Conservation (phyloP, 495 filamentous ascomycete species). For the Lasiosphaeria ovina region DNA sequence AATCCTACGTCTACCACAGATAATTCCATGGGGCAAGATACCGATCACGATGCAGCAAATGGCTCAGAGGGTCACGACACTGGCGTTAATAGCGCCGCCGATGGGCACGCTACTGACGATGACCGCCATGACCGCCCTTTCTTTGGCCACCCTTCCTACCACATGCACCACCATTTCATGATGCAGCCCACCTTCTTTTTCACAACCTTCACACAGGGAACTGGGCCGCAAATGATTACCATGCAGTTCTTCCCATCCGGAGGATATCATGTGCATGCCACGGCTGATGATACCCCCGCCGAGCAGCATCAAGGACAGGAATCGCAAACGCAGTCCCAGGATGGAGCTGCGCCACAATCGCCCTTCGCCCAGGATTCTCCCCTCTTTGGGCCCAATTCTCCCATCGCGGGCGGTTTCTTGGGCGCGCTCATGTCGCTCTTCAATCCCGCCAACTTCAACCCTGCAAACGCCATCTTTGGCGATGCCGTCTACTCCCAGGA, state of each 20-base stretch:
- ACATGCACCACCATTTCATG: not conserved
- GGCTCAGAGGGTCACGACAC: not conserved
- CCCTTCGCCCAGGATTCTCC: not conserved
- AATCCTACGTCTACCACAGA: too few species aligned
- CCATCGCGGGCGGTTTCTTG: not conserved
- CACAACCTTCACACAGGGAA: too few species aligned
- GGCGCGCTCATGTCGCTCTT: constrained; percentile 48
- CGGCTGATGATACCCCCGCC: constrained; percentile 5
- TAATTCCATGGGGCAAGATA: too few species aligned
- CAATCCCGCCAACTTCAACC: constrained; percentile 29
- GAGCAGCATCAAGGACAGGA: constrained; percentile 7
- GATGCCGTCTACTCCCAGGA: constrained; percentile 88
- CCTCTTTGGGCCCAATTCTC: too few species aligned
- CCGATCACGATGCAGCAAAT: not conserved
- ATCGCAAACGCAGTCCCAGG: not conserved
- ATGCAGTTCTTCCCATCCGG: constrained; percentile 8
- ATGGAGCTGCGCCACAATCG: not conserved
- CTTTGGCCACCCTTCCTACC: not conserved
- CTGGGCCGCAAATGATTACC: not conserved
- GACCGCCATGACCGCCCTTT: not conserved
- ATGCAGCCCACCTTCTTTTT: too few species aligned
- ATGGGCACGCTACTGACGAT: not conserved
- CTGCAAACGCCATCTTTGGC: constrained; percentile 54
- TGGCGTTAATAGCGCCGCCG: not conserved
- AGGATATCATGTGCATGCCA: not conserved